These are phyloP conservation scores for Biscogniauxia sp. DNA, from an alignment of 2,329 filamentous ascomycete species.

Conservation along the genomic window DNA sequence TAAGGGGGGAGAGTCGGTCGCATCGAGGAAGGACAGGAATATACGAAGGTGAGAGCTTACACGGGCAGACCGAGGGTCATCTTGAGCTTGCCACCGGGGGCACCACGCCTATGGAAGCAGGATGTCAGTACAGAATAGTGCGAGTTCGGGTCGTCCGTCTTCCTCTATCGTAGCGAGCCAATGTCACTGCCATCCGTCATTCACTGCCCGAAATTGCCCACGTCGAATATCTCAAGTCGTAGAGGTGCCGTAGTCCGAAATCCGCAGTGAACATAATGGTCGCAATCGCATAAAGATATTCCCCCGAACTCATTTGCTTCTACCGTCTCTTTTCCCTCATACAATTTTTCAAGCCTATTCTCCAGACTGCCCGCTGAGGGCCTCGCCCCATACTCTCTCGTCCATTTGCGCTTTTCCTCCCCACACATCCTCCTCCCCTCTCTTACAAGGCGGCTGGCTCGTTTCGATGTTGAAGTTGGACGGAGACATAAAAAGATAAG, in stretches of 20 bases:
- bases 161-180: background rate
- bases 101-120: conserved; percentile 63
- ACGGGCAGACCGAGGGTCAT: conserved; percentile 99
- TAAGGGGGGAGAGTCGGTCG: conserved; percentile 14
- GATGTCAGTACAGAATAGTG: conserved; percentile 15
- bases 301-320: too few relatives aligned
- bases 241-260: too few relatives aligned
- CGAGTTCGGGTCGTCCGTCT: background rate
- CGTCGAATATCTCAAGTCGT: too few relatives aligned
- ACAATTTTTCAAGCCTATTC: too few relatives aligned
- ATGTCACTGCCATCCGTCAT: background rate
- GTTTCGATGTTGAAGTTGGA: conserved; percentile 3
- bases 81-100: conserved; percentile 99
- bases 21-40: conserved; percentile 5
- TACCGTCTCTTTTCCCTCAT: too few relatives aligned
- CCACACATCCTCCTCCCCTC: background rate
- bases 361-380: too few relatives aligned
- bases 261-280: too few relatives aligned
- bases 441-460: background rate
- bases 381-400: too few relatives aligned
- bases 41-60: conserved; percentile 63
- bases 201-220: too few relatives aligned
- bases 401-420: too few relatives aligned
- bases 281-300: too few relatives aligned
- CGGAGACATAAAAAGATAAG: background rate